Percentiles rank a stretch among this genome's conserved stretches.
phyloP scores from a whole-genome alignment of 768 basidiomycete species.

The Boletus edulis region DNA sequence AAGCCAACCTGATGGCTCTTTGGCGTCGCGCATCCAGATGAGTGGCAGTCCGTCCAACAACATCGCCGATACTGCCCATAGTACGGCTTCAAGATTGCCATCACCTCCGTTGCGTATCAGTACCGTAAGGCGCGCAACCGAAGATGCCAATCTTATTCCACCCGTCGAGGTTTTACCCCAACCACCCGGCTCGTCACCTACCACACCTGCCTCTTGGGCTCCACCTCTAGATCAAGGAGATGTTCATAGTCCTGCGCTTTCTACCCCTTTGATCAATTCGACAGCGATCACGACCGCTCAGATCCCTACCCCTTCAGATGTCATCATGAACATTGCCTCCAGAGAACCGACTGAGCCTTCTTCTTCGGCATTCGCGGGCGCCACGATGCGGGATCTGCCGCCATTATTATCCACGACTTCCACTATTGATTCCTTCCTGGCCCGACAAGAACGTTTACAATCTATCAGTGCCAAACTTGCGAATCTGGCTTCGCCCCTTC shows the following conservation, averaged over 20 bases:
- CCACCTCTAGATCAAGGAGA: not conserved
- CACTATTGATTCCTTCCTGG: conserved; percentile 4
- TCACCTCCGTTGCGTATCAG: not conserved
- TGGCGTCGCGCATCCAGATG: conserved; percentile 28
- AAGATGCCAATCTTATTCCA: conserved; percentile 24
- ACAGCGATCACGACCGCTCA: not conserved
- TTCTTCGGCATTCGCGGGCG: not conserved
- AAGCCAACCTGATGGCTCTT: conserved; percentile 11
- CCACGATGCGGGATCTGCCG: not conserved
- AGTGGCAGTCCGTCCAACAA: not conserved
- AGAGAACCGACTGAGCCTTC: not conserved
- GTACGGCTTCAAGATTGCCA: not conserved
- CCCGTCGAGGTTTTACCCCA: conserved; percentile 30
- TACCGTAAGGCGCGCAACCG: not conserved
- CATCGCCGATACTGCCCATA: not conserved
- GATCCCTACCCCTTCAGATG: not conserved
- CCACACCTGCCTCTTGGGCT: conserved; percentile 9
- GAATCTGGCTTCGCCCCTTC: conserved; percentile 4
- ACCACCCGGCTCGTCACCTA: conserved; percentile 17
- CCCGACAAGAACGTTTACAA: conserved; percentile 14
- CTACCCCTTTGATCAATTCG: not conserved
- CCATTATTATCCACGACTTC: not conserved
- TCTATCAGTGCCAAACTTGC: conserved; percentile 13
- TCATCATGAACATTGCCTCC: not conserved
- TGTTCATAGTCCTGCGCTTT: not conserved